Evolutionary conservation across 2,329 filamentous ascomycete genomes (phyloP).

Genomic region (Apiospora malaysiana): DNA sequence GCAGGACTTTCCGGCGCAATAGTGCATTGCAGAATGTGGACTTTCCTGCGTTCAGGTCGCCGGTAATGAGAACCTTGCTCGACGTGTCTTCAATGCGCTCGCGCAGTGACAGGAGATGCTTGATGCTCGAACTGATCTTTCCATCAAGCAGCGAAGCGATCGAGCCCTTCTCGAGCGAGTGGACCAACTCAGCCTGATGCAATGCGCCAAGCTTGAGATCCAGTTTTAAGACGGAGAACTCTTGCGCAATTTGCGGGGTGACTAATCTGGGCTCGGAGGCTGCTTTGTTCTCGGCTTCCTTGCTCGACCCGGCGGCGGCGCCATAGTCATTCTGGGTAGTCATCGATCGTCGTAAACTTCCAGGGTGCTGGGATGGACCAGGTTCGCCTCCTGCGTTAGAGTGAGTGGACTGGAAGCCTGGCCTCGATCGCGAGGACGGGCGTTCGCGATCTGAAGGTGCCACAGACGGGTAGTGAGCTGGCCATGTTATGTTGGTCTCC

Average conservation of each 20-base stretch:
- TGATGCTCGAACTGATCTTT: slow-evolving; percentile 92
- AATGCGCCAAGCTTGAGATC: slow-evolving; percentile 89
- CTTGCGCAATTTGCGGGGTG: slow-evolving; percentile 89
- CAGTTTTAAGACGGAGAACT: slow-evolving; percentile 94
- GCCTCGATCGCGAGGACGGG: slow-evolving; percentile 53
- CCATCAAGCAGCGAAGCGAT: slow-evolving; percentile 90
- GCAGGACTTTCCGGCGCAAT: slow-evolving; percentile 86
- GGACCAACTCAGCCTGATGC: slow-evolving; percentile 88
- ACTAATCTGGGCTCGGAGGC: slow-evolving; percentile 79
- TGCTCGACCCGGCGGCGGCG: slow-evolving; percentile 74
- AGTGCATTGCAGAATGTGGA: slow-evolving; percentile 99
- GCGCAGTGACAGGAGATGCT: slow-evolving; percentile 83
- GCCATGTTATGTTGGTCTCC: slow-evolving; percentile 90
- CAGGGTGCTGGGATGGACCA: slow-evolving; percentile 51
- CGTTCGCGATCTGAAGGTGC: slow-evolving; percentile 39
- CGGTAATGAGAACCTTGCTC: slow-evolving; percentile 95
- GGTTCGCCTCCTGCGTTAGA: slow-evolving; percentile 62
- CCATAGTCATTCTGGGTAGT: slow-evolving; percentile 70
- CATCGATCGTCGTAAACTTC: slow-evolving; percentile 68
- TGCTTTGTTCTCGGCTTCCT: slow-evolving; percentile 65
- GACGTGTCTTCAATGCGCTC: slow-evolving; percentile 97
- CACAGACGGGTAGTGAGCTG: slow-evolving; percentile 90
- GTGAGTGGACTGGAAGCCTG: slow-evolving; percentile 67
- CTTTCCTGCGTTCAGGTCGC: slow-evolving; percentile 95
- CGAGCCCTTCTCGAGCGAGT: slow-evolving; percentile 90